phyloP scores from a whole-genome alignment of 495 filamentous ascomycete species.

The Beverwykella pulmonaria region DNA sequence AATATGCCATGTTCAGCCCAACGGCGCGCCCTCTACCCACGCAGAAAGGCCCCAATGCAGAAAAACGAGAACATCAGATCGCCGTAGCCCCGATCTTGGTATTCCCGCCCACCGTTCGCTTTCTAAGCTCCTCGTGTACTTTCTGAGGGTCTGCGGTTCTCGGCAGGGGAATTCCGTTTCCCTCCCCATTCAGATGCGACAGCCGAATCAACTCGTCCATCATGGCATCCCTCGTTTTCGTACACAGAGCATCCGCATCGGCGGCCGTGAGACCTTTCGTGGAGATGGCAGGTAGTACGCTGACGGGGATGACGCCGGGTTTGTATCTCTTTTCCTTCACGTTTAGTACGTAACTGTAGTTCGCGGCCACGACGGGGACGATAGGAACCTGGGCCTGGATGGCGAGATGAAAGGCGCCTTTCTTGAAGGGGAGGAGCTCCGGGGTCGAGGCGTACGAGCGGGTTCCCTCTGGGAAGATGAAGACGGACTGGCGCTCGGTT shows the following conservation, averaged over 20 bases:
- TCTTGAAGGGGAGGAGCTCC: slow-evolving; percentile 88
- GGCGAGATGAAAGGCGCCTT: slow-evolving; percentile 95
- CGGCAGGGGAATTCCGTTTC: slow-evolving; percentile 14
- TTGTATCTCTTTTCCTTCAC: slow-evolving; percentile 69
- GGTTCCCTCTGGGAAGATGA: slow-evolving; percentile 84
- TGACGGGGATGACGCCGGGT: slow-evolving; percentile 75
- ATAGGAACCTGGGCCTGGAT: slow-evolving; percentile 92
- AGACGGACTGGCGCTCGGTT: slow-evolving; percentile 77
- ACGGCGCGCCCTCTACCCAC: not conserved
- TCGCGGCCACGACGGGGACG: slow-evolving; percentile 82
- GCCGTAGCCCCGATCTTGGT: not conserved
- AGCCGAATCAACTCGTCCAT: slow-evolving; percentile 64
- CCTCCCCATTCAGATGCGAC: slow-evolving; percentile 14
- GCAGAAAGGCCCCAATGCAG: not conserved
- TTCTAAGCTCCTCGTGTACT: not conserved
- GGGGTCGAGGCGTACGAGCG: slow-evolving; percentile 83
- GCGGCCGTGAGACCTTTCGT: slow-evolving; percentile 75
- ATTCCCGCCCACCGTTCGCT: not conserved
- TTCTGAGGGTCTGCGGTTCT: slow-evolving; percentile 5
- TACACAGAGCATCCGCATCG: slow-evolving; percentile 81
- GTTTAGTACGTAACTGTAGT: slow-evolving; percentile 83
- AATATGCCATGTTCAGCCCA: not conserved
- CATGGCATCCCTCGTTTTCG: slow-evolving; percentile 75
- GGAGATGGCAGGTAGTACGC: slow-evolving; percentile 82
- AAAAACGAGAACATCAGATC: not conserved